Evolutionary conservation across 2,329 filamentous ascomycete species (phyloP).

Genomic region (Paraconiothyrium sp.): DNA sequence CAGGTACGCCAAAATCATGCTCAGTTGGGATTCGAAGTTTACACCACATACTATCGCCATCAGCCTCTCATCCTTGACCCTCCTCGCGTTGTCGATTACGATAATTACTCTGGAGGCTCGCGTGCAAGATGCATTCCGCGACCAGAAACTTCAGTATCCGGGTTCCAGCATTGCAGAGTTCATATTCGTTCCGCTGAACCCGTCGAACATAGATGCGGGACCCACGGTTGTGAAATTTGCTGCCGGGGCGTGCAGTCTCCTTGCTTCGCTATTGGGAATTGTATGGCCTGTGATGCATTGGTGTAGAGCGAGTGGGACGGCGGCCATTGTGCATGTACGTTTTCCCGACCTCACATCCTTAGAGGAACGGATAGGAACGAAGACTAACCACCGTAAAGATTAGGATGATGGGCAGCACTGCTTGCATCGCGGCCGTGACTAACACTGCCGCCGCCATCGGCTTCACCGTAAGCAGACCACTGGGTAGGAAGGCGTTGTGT

Average conservation of each 20-base stretch:
- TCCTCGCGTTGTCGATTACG: slow-evolving; percentile 17
- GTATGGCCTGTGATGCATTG: slow-evolving; percentile 16
- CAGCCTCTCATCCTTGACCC: not conserved
- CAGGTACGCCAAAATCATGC: slow-evolving; percentile 3
- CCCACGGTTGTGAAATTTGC: slow-evolving; percentile 18
- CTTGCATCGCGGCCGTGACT: slow-evolving; percentile 13
- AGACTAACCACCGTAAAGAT: slow-evolving; percentile 11
- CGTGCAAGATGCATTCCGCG: slow-evolving; percentile 15
- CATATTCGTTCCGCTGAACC: slow-evolving; percentile 21
- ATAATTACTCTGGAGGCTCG: slow-evolving; percentile 18
- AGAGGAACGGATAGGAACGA: too few species aligned
- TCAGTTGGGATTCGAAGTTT: not conserved
- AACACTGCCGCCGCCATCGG: slow-evolving; percentile 13
- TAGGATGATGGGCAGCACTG: slow-evolving; percentile 13
- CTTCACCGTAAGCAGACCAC: slow-evolving; percentile 1
- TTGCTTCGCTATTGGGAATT: slow-evolving; percentile 9
- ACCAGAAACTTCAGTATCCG: slow-evolving; percentile 22
- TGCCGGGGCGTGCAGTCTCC: slow-evolving; percentile 3
- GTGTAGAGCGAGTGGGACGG: slow-evolving; percentile 9
- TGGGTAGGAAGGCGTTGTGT: not conserved
- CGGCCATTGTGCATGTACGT: slow-evolving; percentile 11
- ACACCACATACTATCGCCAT: slow-evolving; percentile 8
- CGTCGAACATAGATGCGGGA: slow-evolving; percentile 21
- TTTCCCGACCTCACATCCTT: not conserved
- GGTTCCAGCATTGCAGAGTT: slow-evolving; percentile 24